phyloP scores from a whole-genome alignment of 306 rosid species.

The Datisca glomerata region DNA sequence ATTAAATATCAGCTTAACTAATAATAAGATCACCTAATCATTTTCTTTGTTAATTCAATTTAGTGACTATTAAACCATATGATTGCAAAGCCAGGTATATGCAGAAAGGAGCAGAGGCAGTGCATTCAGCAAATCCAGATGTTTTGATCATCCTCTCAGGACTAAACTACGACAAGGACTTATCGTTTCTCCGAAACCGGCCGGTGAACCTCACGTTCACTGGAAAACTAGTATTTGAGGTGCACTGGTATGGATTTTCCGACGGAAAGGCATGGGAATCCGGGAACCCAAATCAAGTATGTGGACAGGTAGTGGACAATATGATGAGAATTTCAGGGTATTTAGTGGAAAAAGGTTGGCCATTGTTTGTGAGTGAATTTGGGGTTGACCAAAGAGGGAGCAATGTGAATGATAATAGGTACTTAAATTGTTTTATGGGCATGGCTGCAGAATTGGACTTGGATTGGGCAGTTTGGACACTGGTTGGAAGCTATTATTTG shows the following conservation, averaged over 20 bases:
- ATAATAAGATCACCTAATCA: no score
- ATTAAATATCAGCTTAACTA: no score
- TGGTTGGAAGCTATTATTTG: conserved; percentile 69
- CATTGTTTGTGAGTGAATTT: conserved; percentile 77
- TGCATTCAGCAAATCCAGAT: conserved; percentile 66
- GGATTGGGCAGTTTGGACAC: conserved; percentile 83
- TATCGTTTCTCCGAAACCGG: conserved; percentile 40
- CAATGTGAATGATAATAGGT: conserved; percentile 71
- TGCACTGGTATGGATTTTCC: conserved; percentile 69
- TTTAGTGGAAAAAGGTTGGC: conserved; percentile 55
- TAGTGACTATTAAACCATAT: no score
- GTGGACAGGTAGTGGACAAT: conserved; percentile 45
- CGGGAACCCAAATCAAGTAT: conserved; percentile 73
- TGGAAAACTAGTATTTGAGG: conserved; percentile 53
- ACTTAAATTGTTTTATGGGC: conserved; percentile 49
- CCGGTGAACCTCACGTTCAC: conserved; percentile 40
- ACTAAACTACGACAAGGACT: conserved; percentile 46
- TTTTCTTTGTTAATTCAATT: no score
- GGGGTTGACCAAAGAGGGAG: conserved; percentile 72
- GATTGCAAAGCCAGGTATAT: conserved; percentile 74
- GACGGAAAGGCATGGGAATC: conserved; percentile 57
- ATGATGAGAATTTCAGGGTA: conserved; percentile 40
- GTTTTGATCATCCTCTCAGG: conserved; percentile 79
- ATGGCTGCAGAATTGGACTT: conserved; percentile 62
- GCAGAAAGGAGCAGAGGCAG: conserved; percentile 87